Base-by-base conservation (phyloP, 1,284 basidiomycete genomes). In the Athelia sp. region DNA sequence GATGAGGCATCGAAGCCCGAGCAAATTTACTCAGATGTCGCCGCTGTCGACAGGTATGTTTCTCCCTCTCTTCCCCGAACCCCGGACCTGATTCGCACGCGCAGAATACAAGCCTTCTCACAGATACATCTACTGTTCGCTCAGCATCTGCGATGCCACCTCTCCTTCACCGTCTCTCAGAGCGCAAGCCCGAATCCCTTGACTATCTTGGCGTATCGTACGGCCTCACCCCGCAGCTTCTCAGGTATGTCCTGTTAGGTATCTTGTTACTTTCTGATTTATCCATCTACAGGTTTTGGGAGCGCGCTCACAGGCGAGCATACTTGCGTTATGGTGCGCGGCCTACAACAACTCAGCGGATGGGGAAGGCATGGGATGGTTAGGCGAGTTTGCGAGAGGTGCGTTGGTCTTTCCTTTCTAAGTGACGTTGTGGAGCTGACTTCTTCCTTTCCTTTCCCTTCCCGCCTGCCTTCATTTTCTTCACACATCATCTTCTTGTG, bases 141-240 rank as follows among this genome's bases (percentile, higher is more conserved):
- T 74, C 90, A 15, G 80, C 84, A 0, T 70, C 79, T 11, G 78
- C 81, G 31, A 96, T 99, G 91, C 95, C 95, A 2, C 93, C 97
- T 1, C 78, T 99, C 4, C 79, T 99, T 1, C 93, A 96, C 62
- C 84, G 93, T 2, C 77, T 99, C 6, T 86, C 89, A 1, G 95
- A 98, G 65, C 81, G 88, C 34, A 89, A 88, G 66, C 96, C 97
- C 0, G 95, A 98, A 62, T 76, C 72, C 42, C 75, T 99, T 29
- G 96, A 99, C 68, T 99, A 97, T 67, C 75, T 99, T 4, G 96
- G 97, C 42, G 96, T 98, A 1, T 96, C 93, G 23, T 99, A 97
- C 64, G 97, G 97, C 11, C 74, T 99, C 45, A 98, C 96, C 0
- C 80, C 91, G 2, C 84, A 84, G 58, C 76, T 99, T 1, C 79